Evolutionary conservation across 1,284 basidiomycete genomes (phyloP), one percentile per base, ranked within the genome.

Genomic region (Microbotryomycetes sp.): DNA sequence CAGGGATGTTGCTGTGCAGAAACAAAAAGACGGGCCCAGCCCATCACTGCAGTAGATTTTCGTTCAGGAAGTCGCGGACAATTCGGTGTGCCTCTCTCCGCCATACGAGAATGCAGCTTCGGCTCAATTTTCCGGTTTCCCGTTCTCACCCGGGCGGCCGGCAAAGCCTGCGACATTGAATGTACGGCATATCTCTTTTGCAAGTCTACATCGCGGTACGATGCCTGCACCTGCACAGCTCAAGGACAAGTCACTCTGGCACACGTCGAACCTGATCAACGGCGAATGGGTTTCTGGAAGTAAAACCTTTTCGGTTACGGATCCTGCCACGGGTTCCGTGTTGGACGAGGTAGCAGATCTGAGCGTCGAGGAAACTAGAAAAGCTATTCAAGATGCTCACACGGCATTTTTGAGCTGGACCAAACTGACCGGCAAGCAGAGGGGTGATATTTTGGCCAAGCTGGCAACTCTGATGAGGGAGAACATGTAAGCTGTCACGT

Each of bases 311-410:
- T 86, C 78, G 30, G 84, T 92, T 7, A 27, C 64, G 91, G 91
- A 94, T 78, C 91, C 91, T 31, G 87, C 89, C 4, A 91, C 86
- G 1, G 81, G 82, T 46, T 82, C 91, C 69, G 81, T 83, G 60
- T 81, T 94, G 48, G 91, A 89, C 28, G 84, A 82, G 0, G 79
- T 90, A 28, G 89, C 91, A 5, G 91, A 94, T 72, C 88, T 94
- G 85, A 86, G 85, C 15, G 75, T 89, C 50, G 79, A 52, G 18
- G 50, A 52, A n/a, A 52, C 50, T n/a, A 24, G 28, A 11, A 16
- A 52, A 18, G 50, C 50, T 3, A 29, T 52, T n/a, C 24, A 52
- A 29, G 28, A n/a, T 16, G 50, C 50, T 29, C 50, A 52, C n/a
- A 29, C 23, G 28, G 50, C 50, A n/a, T 52, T 52, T 26, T n/a